Conservation (phyloP, 177 flowering plant species). For the Telopea speciosissima region DNA sequence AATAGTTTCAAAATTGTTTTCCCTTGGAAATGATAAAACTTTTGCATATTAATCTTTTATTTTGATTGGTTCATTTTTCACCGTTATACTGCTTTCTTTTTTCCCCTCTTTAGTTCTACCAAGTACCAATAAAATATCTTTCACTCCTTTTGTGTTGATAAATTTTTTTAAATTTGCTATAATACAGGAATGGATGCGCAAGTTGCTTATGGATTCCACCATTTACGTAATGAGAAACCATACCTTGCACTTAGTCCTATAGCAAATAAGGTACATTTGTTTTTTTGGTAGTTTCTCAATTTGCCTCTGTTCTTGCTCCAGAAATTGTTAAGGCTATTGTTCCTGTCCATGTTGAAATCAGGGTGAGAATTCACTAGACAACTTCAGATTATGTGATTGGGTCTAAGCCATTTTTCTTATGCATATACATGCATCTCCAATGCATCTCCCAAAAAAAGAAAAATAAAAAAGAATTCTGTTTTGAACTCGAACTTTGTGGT, state of each 20-base stretch:
- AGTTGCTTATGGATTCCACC: conserved; percentile 97
- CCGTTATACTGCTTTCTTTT: neutral
- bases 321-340: too few species aligned
- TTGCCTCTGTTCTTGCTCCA: too few species aligned
- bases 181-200: conserved; percentile 98
- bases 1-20: too few species aligned
- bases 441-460: too few species aligned
- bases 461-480: too few species aligned
- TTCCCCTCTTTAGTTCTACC: neutral
- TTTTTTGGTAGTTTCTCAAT: too few species aligned
- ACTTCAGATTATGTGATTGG: too few species aligned
- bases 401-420: too few species aligned
- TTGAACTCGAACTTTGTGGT: too few species aligned
- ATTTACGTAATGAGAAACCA: conserved; percentile 89
- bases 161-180: neutral
- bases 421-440: too few species aligned
- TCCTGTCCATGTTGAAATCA: too few species aligned
- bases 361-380: too few species aligned
- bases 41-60: neutral
- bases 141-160: neutral
- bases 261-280: conserved; percentile 65
- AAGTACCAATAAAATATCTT: neutral
- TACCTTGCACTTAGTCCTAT: conserved; percentile 93
- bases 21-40: neutral
- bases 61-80: neutral